Evolutionary conservation across 257 asterid genomes (phyloP).

Genomic region (Lithospermum erythrorhizon): DNA sequence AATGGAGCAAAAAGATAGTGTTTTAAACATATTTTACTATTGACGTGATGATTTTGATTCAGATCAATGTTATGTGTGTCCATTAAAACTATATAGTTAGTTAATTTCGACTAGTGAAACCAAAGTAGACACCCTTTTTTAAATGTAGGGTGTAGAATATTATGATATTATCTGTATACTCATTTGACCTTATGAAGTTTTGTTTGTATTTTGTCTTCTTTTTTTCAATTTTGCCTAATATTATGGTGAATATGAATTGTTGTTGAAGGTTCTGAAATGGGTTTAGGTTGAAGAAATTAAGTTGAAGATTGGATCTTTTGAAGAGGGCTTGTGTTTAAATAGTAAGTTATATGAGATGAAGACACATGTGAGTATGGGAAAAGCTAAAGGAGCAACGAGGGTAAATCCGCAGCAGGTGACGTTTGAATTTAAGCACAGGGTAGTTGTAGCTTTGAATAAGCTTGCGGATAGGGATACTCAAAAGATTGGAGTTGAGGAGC

Average conservation of each 20-base stretch:
- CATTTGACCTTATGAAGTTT: too few relatives aligned
- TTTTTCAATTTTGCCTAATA: neutral
- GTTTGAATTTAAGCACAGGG: constrained; percentile 78
- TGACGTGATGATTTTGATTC: too few relatives aligned
- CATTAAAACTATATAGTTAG: too few relatives aligned
- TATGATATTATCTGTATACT: too few relatives aligned
- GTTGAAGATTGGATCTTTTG: constrained; percentile 6
- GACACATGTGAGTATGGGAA: constrained; percentile 41
- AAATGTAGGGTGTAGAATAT: too few relatives aligned
- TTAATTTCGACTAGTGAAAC: too few relatives aligned
- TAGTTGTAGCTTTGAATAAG: constrained; percentile 67
- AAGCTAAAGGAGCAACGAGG: constrained; percentile 49
- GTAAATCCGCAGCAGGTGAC: constrained; percentile 50
- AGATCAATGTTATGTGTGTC: too few relatives aligned
- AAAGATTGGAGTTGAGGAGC: constrained; percentile 78
- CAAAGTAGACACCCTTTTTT: too few relatives aligned
- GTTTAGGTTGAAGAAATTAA: constrained; percentile 1
- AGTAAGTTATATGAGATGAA: constrained; percentile 26
- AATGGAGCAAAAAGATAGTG: too few relatives aligned
- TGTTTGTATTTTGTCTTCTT: neutral
- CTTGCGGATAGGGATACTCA: constrained; percentile 88
- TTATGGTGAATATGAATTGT: neutral
- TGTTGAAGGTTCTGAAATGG: constrained; percentile 2
- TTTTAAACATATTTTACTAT: too few relatives aligned
- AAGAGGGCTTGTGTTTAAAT: constrained; percentile 11